Conservation (phyloP, 495 filamentous ascomycete genomes). For the Talaromyces ruber region DNA sequence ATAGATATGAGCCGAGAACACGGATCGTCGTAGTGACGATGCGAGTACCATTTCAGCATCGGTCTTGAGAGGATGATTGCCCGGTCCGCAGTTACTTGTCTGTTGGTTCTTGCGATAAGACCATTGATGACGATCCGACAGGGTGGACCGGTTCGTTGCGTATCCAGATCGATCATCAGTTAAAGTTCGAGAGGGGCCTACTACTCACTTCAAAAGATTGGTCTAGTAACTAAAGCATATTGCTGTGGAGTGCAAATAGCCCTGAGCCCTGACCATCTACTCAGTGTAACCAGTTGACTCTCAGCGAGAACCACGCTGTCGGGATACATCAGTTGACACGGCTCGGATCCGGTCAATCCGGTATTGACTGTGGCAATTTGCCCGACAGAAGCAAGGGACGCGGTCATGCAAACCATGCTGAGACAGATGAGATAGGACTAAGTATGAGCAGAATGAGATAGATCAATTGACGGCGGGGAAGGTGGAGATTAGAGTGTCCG, state of each 20-base stretch:
- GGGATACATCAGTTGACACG: not conserved
- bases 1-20: not conserved
- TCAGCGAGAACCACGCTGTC: not conserved
- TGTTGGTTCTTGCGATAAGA: not conserved
- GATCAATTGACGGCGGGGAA: not conserved
- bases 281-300: not conserved
- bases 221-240: not conserved
- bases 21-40: not conserved
- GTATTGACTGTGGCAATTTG: not conserved
- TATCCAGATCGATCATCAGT: not conserved
- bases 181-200: not conserved
- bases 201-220: too few relatives aligned
- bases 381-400: not conserved
- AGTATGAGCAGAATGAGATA: not conserved
- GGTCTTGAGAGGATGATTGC: too few relatives aligned
- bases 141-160: not conserved
- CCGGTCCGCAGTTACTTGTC: too few relatives aligned
- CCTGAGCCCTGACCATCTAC: not conserved
- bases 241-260: not conserved
- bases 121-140: not conserved
- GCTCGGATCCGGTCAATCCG: not conserved
- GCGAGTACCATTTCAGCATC: not conserved
- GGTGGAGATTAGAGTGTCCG: not conserved
- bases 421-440: not conserved
- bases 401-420: not conserved